phyloP scores from a whole-genome alignment of 108 stramenopile species.

The Nannochloropsis gaditana region DNA sequence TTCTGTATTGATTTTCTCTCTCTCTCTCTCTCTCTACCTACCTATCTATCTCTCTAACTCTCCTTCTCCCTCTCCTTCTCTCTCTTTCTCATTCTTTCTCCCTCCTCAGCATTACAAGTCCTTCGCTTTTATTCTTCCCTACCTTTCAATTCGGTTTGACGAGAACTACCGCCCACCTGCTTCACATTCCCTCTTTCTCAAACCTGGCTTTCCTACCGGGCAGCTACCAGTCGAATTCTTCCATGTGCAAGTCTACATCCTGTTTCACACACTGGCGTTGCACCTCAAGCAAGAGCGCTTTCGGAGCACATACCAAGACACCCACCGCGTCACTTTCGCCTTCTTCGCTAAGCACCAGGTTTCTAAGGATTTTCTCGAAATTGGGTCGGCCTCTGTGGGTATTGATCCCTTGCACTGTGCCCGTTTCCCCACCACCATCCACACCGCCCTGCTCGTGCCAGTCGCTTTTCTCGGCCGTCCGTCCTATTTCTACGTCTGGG shows the following conservation, averaged over 20 bases:
- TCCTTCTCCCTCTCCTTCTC: neutral
- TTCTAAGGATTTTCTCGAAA: neutral
- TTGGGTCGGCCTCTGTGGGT: neutral
- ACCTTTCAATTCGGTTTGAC: too few relatives aligned
- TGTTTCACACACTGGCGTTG: neutral
- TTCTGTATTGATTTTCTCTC: neutral
- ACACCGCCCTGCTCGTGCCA: neutral
- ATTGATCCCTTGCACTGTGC: neutral
- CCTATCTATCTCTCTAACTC: neutral
- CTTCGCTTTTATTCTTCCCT: too few relatives aligned
- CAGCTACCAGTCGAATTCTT: neutral
- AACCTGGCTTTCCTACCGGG: neutral
- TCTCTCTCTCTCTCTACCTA: neutral
- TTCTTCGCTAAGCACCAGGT: neutral
- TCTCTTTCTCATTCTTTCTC: neutral
- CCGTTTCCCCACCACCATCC: neutral
- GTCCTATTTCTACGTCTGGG: neutral
- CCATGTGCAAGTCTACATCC: neutral
- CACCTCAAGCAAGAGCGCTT: neutral
- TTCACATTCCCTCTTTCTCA: neutral
- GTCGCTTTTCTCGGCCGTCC: neutral
- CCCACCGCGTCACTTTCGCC: neutral
- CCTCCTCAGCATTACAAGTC: neutral
- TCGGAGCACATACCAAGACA: neutral
- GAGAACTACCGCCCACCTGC: too few relatives aligned